Percentiles rank a stretch among this genome's conserved stretches.
Conservation (phyloP, 75 land plant genomes). For the Isoetes taiwanensis region DNA sequence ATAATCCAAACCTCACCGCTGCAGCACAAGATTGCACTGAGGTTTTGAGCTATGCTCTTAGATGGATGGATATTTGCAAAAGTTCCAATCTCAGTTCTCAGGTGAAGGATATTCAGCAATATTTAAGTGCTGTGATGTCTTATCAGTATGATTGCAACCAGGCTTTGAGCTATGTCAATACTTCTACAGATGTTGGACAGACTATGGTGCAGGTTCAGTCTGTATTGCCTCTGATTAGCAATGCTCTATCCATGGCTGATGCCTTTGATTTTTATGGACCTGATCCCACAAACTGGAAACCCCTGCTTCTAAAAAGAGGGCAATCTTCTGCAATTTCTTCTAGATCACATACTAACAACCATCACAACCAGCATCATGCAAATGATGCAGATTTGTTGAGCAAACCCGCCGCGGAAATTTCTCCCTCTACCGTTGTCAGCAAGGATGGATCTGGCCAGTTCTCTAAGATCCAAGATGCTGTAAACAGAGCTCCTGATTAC, state of each 20-base stretch:
- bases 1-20: conserved; percentile 13
- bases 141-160: conserved; percentile 25
- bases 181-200: conserved; percentile 6
- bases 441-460: conserved; percentile 38
- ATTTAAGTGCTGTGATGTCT: conserved; percentile 28
- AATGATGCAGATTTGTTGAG: too few species aligned
- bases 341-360: too few species aligned
- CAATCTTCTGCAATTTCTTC: too few species aligned
- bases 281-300: conserved; percentile 21
- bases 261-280: conserved; percentile 25
- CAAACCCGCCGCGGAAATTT: too few species aligned
- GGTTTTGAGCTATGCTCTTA: conserved; percentile 5
- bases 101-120: conserved; percentile 27
- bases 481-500: conserved; percentile 20
- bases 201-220: conserved; percentile 9
- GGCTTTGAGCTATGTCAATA: conserved; percentile 33
- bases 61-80: conserved; percentile 5
- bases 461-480: conserved; percentile 47
- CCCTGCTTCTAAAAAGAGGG: too few species aligned
- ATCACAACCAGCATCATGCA: too few species aligned
- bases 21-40: conserved; percentile 7
- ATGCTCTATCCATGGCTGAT: conserved; percentile 49
- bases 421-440: conserved; percentile 37
- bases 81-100: neutral
- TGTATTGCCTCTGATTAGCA: conserved; percentile 40